Conservation (phyloP, 108 stramenopile genomes). For the Skeletonema marinoi region DNA sequence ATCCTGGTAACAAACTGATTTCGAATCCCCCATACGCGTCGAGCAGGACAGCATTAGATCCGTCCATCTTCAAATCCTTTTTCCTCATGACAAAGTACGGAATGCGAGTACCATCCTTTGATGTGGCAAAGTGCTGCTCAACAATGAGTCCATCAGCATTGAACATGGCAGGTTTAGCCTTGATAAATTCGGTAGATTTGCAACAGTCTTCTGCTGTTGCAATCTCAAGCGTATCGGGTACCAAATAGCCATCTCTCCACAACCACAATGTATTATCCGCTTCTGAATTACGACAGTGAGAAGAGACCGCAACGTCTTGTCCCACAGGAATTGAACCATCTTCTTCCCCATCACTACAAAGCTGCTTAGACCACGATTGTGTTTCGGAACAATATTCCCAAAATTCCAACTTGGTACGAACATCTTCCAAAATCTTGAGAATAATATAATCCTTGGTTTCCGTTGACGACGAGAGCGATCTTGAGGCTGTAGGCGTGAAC, state of each 20-base stretch:
- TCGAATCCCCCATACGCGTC: slow-evolving; percentile 90
- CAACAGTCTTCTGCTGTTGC: slow-evolving; percentile 17
- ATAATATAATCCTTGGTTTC: slow-evolving; percentile 72
- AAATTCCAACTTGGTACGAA: slow-evolving; percentile 69
- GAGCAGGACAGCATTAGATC: slow-evolving; percentile 67
- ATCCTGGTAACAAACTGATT: slow-evolving; percentile 60
- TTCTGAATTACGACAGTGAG: slow-evolving; percentile 6
- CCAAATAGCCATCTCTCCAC: slow-evolving; percentile 46
- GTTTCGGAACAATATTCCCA: slow-evolving; percentile 44
- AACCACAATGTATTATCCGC: slow-evolving; percentile 29
- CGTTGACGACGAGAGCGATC: slow-evolving; percentile 48
- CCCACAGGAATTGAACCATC: slow-evolving; percentile 23
- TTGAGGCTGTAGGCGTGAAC: slow-evolving; percentile 65
- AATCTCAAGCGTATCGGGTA: slow-evolving; percentile 31
- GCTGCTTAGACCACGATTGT: slow-evolving; percentile 3
- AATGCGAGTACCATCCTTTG: slow-evolving; percentile 73
- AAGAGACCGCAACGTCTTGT: slow-evolving; percentile 26
- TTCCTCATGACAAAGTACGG: slow-evolving; percentile 78
- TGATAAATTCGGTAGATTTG: slow-evolving; percentile 35
- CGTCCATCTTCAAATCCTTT: slow-evolving; percentile 56
- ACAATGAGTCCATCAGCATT: slow-evolving; percentile 50
- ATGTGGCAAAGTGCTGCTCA: slow-evolving; percentile 60
- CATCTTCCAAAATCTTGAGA: slow-evolving; percentile 71
- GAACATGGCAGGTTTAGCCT: slow-evolving; percentile 59
- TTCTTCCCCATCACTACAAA: background rate